phyloP scores from a whole-genome alignment of 129 eudicot genomes.

The Artemisia tridentata region DNA sequence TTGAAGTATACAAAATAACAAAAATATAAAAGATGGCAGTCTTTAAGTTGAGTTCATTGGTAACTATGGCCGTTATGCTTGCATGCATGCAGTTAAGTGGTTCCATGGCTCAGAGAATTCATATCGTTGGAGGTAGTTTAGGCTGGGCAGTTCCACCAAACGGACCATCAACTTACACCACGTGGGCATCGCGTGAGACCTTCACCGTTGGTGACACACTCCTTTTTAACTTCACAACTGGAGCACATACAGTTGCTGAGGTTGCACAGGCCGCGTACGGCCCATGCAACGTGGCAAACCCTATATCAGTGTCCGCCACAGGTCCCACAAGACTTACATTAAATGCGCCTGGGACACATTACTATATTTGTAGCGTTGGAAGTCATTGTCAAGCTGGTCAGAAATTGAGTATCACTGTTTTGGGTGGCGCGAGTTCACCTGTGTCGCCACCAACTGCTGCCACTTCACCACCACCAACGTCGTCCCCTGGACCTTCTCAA shows the following conservation, averaged over 20 bases:
- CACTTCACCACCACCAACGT: conserved; percentile 15
- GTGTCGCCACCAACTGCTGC: conserved; percentile 7
- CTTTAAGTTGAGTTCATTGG: neutral
- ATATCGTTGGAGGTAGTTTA: conserved; percentile 38
- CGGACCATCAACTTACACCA: conserved; percentile 29
- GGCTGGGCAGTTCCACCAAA: conserved; percentile 55
- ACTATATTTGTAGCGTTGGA: conserved; percentile 41
- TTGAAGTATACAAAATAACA: no score
- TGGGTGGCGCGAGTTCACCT: conserved; percentile 10
- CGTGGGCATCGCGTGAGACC: conserved; percentile 51
- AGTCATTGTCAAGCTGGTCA: conserved; percentile 38
- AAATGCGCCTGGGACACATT: conserved; percentile 36
- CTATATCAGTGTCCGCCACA: conserved; percentile 13
- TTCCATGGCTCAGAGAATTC: conserved; percentile 20
- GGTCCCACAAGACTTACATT: conserved; percentile 46
- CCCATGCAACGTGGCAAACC: conserved; percentile 45
- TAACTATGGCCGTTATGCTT: conserved; percentile 14
- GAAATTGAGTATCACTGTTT: conserved; percentile 38
- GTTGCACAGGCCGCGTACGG: conserved; percentile 39
- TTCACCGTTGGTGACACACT: conserved; percentile 51
- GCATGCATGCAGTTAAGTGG: conserved; percentile 8
- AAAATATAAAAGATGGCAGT: conserved; percentile 8
- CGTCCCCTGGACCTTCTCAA: conserved; percentile 17
- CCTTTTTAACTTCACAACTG: conserved; percentile 42
- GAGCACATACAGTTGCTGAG: conserved; percentile 40